Percentiles rank a stretch among this genome's conserved stretches.
These are phyloP conservation scores for Sporothrix globosa DNA, from an alignment of 2,329 filamentous ascomycete genomes.

Conservation along the genomic window DNA sequence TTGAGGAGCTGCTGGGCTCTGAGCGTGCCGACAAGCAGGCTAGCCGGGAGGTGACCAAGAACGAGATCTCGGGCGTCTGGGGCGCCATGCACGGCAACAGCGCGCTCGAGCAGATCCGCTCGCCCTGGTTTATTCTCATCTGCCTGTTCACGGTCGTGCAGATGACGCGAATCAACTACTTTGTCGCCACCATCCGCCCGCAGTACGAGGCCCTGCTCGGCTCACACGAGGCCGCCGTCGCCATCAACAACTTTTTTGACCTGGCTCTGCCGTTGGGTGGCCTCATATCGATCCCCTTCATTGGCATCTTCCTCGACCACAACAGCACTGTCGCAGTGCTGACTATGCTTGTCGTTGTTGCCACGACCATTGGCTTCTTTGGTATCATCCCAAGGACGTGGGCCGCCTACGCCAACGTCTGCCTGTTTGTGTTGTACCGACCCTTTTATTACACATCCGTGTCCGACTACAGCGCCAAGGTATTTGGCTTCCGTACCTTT, in stretches of 20 bases:
- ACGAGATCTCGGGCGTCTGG: conserved; percentile 77
- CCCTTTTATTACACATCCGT: conserved; percentile 92
- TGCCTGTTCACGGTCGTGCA: conserved; percentile 77
- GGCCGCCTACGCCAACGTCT: conserved; percentile 75
- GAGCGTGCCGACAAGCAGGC: conserved; percentile 64
- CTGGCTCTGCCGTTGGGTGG: conserved; percentile 77
- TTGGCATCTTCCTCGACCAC: conserved; percentile 77
- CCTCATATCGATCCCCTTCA: conserved; percentile 82
- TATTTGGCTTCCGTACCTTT: conserved; percentile 89
- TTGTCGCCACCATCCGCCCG: conserved; percentile 80
- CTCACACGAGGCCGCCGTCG: conserved; percentile 61
- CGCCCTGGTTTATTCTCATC: conserved; percentile 83
- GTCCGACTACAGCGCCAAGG: conserved; percentile 86
- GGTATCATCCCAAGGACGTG: conserved; percentile 70
- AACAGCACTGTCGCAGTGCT: conserved; percentile 74
- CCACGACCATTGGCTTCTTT: conserved; percentile 75
- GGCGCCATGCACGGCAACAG: conserved; percentile 77
- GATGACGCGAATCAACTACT: conserved; percentile 87
- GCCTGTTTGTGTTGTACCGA: conserved; percentile 80
- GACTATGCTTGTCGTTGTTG: conserved; percentile 67
- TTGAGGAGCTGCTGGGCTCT: conserved; percentile 72
- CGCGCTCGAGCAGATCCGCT: conserved; percentile 71
- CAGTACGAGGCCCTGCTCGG: conserved; percentile 79
- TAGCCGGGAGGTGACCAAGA: conserved; percentile 69
- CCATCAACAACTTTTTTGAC: conserved; percentile 84